These are phyloP conservation scores for Cyanidium caldarium DNA, from an alignment of 23 red algal species.

Conservation along the genomic window DNA sequence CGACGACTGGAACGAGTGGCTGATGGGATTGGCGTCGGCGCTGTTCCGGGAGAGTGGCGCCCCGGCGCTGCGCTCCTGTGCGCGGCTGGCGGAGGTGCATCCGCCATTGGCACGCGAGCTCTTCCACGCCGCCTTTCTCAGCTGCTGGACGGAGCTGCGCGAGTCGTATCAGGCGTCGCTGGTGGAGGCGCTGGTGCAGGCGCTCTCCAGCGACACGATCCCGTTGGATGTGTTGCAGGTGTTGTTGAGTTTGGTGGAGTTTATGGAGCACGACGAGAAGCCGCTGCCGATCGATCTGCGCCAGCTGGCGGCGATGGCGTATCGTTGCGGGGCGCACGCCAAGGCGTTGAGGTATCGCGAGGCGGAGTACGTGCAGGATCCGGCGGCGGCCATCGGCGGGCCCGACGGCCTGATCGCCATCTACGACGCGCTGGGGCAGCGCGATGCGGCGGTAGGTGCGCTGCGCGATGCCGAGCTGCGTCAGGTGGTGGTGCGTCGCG, in stretches of 20 bases:
- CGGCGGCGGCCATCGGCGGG: slow-evolving; percentile 37
- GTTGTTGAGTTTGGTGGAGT: slow-evolving; percentile 76
- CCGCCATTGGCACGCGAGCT: slow-evolving; percentile 55
- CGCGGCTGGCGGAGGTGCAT: slow-evolving; percentile 77
- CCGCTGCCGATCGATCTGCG: slow-evolving; percentile 59
- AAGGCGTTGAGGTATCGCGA: slow-evolving; percentile 89
- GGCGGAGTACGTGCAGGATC: slow-evolving; percentile 63
- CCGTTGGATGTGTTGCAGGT: slow-evolving; percentile 66
- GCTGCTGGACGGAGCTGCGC: slow-evolving; percentile 65
- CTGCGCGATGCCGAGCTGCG: slow-evolving; percentile 49
- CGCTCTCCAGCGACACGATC: slow-evolving; percentile 49
- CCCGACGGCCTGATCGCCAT: slow-evolving; percentile 83
- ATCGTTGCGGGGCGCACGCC: slow-evolving; percentile 73
- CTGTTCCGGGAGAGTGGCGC: slow-evolving; percentile 84
- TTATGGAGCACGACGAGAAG: slow-evolving; percentile 99
- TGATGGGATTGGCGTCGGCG: slow-evolving; percentile 39
- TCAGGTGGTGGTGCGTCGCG: slow-evolving; percentile 27
- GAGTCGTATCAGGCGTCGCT: slow-evolving; percentile 39
- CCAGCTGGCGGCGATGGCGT: slow-evolving; percentile 48
- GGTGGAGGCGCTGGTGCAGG: slow-evolving; percentile 28
- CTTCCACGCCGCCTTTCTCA: slow-evolving; percentile 93
- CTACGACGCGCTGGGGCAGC: slow-evolving; percentile 76
- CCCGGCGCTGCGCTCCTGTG: slow-evolving; percentile 75
- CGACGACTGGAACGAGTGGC: slow-evolving; percentile 88
- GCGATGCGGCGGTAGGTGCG: slow-evolving; percentile 69